Base-by-base conservation (phyloP, 2,329 filamentous ascomycete genomes). In the Ophiocordyceps robertsii region DNA sequence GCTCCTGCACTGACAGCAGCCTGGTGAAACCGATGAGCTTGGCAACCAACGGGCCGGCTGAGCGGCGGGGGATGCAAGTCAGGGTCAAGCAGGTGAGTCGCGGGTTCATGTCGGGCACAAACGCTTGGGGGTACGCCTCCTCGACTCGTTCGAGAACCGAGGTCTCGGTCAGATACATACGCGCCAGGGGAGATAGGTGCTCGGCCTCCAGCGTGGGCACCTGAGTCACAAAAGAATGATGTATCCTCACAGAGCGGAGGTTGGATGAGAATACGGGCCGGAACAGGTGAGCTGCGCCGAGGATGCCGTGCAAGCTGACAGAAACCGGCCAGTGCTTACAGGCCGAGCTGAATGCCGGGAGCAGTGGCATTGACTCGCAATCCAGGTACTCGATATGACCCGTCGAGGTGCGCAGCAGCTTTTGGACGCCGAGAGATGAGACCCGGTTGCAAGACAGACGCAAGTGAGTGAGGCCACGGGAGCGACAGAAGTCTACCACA, bases 201-300 rank as follows among this genome's bases (percentile, higher is more conserved):
- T 62, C 56, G 8, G 62, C 55, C 5, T 60, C 46, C 4, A 77
- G 47, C 0, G 67, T 68, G 2, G 69, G 70, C 9, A 74, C 62
- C 35, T 68, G 65, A 0, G 77, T 81, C 6, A 80, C 66, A 2
- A 79, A 48, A 0, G 75, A 80, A 52, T 81, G 77, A 41, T 81
- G 77, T 6, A 77, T 59, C 12, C 70, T 67, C 2, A 80, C 56
- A 1, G 60, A 60, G 29, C 69, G 67, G 5, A 80, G 59, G 47
- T 73, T 73, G 1, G 70, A 67, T 1, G 71, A 73, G 40, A 72
- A 58, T 0, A 71, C 66, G 0, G 74, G 73, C 0, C 74, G 65
- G 43, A 76, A 68, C 9, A 71, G 48, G 49, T 75, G 63, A 1
- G 66, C 58, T 5, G 60, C 58, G 8, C 68, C 67, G 10, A 71